Evolutionary conservation across 768 basidiomycete genomes (phyloP).

Genomic region (Filobasidium floriforme): DNA sequence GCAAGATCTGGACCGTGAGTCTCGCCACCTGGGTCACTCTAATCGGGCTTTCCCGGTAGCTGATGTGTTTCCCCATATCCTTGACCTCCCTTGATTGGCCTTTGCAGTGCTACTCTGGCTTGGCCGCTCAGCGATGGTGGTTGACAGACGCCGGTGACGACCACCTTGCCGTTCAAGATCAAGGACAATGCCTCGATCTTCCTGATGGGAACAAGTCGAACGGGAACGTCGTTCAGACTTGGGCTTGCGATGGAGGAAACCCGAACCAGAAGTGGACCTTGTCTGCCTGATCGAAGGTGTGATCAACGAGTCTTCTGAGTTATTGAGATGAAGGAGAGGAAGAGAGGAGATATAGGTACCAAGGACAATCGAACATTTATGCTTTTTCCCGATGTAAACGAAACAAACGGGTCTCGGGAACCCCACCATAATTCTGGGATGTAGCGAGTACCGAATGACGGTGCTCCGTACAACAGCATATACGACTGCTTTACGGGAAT

Average conservation of each 20-base stretch:
- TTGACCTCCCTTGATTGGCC: neutral
- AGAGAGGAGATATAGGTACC: no score
- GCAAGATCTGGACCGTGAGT: conserved; percentile 32
- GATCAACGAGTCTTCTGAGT: no score
- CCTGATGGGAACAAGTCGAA: conserved; percentile 23
- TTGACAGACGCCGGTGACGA: conserved; percentile 25
- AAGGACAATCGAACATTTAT: no score
- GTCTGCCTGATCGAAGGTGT: neutral
- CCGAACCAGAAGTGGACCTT: conserved; percentile 21
- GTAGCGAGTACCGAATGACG: no score
- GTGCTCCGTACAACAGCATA: no score
- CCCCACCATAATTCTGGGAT: no score
- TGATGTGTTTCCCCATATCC: neutral
- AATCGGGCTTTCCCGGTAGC: neutral
- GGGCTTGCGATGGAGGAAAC: conserved; percentile 21
- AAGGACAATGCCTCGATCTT: conserved; percentile 30
- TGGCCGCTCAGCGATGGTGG: conserved; percentile 32
- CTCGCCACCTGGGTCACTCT: neutral
- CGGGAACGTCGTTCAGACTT: conserved; percentile 29
- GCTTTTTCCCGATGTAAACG: no score
- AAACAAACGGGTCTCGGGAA: no score
- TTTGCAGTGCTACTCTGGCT: conserved; percentile 27
- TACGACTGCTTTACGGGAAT: no score
- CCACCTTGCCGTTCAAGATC: conserved; percentile 24
- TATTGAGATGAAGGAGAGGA: no score